Evolutionary conservation across 2,329 filamentous ascomycete species (phyloP), one percentile per base, ranked within the genome.

Genomic region (Davidsoniella eucalypti): DNA sequence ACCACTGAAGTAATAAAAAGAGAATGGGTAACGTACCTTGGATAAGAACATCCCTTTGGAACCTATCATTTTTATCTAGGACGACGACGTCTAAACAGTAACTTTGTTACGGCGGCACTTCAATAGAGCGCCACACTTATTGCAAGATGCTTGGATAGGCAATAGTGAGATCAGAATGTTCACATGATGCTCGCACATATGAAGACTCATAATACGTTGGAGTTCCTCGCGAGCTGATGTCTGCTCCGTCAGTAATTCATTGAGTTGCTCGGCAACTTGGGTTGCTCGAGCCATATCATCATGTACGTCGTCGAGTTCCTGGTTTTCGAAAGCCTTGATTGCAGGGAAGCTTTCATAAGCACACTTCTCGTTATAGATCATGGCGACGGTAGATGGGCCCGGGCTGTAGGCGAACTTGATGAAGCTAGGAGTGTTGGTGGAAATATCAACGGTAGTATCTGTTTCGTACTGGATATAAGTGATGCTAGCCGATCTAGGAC

Each of bases 211-310:
- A 10, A 42, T 23, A 10, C 26, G 16, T 6, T 37, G 14, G 2
- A 49, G 26, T 7, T 39, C 40, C 5, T 18, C 16, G 5, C 12
- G 16, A 8, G 40, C 47, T 10, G 42, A 43, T 10, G 29, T 36
- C 39, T 33, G 17, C 12, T 44, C 17, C 6, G 26, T 14, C 5
- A 47, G 21, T 9, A 49, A 47, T 8, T 52, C 43, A 3, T 42
- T 23, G 41, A 45, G 38, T 38, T 37, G 18, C 12, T 25, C 18
- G 18, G 45, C 38, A 52, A 53, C 46, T 51, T 54, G 53, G 52
- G 43, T 21, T 25, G 38, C 37, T 21, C 46, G 7, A 12, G 26
- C 1, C 5, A 44, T 14, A 6, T 44, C 26, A 26, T 44, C 43
- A 36, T 48, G 47, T 26, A 38, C 25, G 25, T 43, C 47, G 16